Percentiles rank a stretch among this genome's conserved stretches.
These are phyloP conservation scores for Podospora conica DNA, from an alignment of 495 filamentous ascomycete species.

Conservation along the genomic window DNA sequence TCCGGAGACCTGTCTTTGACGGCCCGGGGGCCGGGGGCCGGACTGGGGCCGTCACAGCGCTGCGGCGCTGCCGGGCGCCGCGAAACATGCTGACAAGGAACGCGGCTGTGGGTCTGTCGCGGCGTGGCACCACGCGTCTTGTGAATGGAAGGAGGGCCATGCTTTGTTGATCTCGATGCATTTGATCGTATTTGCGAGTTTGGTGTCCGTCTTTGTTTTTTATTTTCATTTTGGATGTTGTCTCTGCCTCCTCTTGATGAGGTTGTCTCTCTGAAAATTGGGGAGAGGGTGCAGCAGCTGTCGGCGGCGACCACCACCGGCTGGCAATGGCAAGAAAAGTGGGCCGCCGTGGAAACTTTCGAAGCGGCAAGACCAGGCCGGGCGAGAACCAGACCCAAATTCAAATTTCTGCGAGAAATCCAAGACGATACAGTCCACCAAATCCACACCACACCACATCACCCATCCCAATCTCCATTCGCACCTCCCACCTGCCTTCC, in stretches of 20 bases:
- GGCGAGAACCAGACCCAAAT: not conserved
- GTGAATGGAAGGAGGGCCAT: not conserved
- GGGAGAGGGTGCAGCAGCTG: not conserved
- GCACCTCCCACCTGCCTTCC: not conserved
- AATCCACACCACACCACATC: not conserved
- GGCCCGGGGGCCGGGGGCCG: not conserved
- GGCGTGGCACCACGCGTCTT: not conserved
- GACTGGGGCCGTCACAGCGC: not conserved
- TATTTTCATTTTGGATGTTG: not conserved
- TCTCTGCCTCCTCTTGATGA: not conserved
- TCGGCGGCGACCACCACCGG: not conserved
- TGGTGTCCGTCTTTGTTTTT: not conserved
- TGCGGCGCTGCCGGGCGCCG: not conserved
- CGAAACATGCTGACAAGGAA: not conserved
- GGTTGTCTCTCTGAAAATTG: not conserved
- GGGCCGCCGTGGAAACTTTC: not conserved
- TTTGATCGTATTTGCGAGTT: not conserved
- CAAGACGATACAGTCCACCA: not conserved
- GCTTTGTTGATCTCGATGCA: not conserved
- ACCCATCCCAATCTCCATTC: not conserved
- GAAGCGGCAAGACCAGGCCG: not conserved
- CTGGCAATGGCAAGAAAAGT: not conserved
- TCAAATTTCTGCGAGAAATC: not conserved
- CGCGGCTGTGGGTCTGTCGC: not conserved
- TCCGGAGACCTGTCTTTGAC: not conserved